A percentile compares a stretch with the other conserved stretches of the same genome.
These are phyloP conservation scores for Anthracocystis setariae DNA, from an alignment of 1,284 basidiomycete genomes.

Conservation along the genomic window DNA sequence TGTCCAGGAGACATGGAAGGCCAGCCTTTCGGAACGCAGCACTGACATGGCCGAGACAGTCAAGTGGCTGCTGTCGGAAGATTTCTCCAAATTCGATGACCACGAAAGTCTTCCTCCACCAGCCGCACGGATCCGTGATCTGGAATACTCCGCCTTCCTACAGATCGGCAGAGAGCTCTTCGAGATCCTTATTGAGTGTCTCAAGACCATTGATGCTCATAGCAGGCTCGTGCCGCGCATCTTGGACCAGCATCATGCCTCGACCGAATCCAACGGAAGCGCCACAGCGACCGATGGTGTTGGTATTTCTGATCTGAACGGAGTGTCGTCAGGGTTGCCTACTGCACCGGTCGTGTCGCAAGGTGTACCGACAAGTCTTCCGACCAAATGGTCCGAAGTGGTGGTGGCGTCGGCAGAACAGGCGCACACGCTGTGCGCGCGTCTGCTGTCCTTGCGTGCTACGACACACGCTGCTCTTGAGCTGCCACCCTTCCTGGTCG, in stretches of 20 bases:
- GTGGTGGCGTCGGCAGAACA: constrained; percentile 83
- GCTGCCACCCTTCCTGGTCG: constrained; percentile 78
- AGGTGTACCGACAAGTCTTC: constrained; percentile 68
- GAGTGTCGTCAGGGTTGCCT: not conserved
- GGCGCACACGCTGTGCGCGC: constrained; percentile 82
- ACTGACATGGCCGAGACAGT: constrained; percentile 54
- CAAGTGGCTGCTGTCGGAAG: constrained; percentile 51
- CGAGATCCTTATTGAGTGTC: constrained; percentile 75
- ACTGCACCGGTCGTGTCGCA: constrained; percentile 41
- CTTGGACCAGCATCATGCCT: constrained; percentile 69
- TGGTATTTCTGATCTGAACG: not conserved
- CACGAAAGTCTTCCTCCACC: constrained; percentile 25
- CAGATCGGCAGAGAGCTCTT: constrained; percentile 76
- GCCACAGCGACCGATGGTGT: not conserved
- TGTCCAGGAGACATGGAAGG: constrained; percentile 72
- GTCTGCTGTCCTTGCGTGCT: constrained; percentile 77
- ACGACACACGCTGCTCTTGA: constrained; percentile 77
- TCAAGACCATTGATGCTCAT: constrained; percentile 79
- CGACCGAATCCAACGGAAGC: not conserved
- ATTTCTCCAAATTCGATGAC: constrained; percentile 30
- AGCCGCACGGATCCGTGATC: constrained; percentile 71
- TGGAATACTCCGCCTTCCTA: constrained; percentile 79
- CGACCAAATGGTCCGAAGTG: constrained; percentile 74
- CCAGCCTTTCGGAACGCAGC: constrained; percentile 13
- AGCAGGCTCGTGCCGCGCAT: constrained; percentile 75